Base-by-base conservation (phyloP, 805 yeast genomes). In the Candida nemodendra region DNA sequence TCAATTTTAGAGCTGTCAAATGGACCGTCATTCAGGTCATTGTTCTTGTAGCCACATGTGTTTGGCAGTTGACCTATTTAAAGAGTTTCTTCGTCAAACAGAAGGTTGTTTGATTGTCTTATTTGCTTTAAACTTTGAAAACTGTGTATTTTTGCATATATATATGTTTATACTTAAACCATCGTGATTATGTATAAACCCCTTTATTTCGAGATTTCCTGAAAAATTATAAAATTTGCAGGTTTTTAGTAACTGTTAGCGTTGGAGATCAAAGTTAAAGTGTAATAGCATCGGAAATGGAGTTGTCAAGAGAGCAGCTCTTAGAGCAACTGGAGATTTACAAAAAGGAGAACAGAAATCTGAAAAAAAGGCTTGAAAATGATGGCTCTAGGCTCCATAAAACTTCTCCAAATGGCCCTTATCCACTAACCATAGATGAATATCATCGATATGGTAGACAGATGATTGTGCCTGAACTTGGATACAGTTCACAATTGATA, bases 371-470 rank as follows among this genome's bases (percentile, higher is more conserved):
- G 4, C 12, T 28, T 27, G 29, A 13, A 13, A 21, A 27, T n/a
- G n/a, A n/a, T n/a, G n/a, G n/a, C n/a, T n/a, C n/a, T n/a, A n/a
- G n/a, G n/a, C n/a, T n/a, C n/a, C n/a, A n/a, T n/a, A 12, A 12
- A 15, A 14, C 9, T 11, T 8, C 9, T n/a, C 17, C 25, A n/a
- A 27, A 32, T 18, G 22, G 18, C 5, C 14, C 26, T 16, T 18
- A 18, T 12, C 31, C 36, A 5, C 38, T 69, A 34, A 47, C 78
- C 2, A 57, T 74, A 14, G 85, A 81, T 26, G 99, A 93, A 58
- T 89, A 80, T 58, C 64, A 61, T 21, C 65, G 97, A 25, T 93
- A 93, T 61, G 98, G 99, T 3, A 73, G 99, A 37, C 99, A 93
- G 55, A 84, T 93, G 91, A 79, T 90, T 18, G 96, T 93, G 2